Base-by-base conservation (phyloP, 2,329 filamentous ascomycete species). In the Atkinsonella hypoxylon region DNA sequence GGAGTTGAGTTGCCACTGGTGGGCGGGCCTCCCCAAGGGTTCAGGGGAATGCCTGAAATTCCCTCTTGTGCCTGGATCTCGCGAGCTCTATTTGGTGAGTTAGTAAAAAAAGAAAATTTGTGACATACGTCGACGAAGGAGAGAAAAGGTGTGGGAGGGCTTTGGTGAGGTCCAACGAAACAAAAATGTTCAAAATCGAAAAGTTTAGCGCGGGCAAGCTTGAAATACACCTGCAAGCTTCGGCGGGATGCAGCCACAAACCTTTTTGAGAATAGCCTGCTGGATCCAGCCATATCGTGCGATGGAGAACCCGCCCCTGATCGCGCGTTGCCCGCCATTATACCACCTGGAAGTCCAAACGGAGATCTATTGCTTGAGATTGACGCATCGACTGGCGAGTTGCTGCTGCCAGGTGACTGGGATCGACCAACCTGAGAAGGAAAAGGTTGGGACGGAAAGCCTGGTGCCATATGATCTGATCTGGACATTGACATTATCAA, bases 31-130 rank as follows among this genome's bases (percentile, higher is more conserved):
- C 89, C 89, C 93, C 93, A 97, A 42, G 85, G 84, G 63, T 83
- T 81, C 48, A 84, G 69, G 67, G 75, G 77, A 61, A 79, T 77
- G 63, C 76, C 83, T 64, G 74, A 72, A 47, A 95, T 77, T 48
- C 90, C 90, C 77, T 97, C 91, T 71, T 96, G 90, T 50, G 90
- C 90, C 72, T 97, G 91, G 55, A 97, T 96, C 69, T 98, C 93
- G 67, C 93, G 81, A 58, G 93, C 90, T 64, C 91, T 95, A 55
- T n/a, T 43, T 30, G 13, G 18, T n/a, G 9, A 44, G 7, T 36
- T 34, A 17, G 6, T 5, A 49, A 6, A 18, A 30, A 36, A 6
- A 49, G 30, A 10, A 13, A 26, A 20, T 7, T 26, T 7, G 26
- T 7, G 7, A 7, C 1, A 26, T 8, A 26, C 11, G 12, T 36